These are phyloP conservation scores for Plasmopara viticola DNA, from an alignment of 352 stramenopile species.

Conservation along the genomic window DNA sequence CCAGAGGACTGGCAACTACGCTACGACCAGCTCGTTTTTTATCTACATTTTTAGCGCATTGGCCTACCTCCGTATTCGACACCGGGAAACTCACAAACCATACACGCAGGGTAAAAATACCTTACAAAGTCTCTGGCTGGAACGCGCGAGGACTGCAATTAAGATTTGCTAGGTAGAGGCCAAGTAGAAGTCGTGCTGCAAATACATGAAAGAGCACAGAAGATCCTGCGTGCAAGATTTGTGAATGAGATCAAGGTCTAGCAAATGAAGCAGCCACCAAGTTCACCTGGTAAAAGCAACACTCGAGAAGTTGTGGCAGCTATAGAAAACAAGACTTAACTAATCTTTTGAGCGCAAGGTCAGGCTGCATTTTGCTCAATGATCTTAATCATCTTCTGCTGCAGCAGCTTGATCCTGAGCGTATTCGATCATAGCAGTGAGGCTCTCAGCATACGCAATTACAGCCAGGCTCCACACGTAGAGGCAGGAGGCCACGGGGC, in stretches of 20 bases:
- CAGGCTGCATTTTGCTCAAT: neutral
- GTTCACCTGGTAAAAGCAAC: constrained; percentile 1
- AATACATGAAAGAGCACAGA: constrained; percentile 15
- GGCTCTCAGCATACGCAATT: constrained; percentile 43
- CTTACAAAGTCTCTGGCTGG: constrained; percentile 20
- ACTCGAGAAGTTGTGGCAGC: constrained; percentile 16
- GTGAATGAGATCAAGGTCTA: constrained; percentile 26
- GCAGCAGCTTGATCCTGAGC: constrained; percentile 29
- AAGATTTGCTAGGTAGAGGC: constrained; percentile 20
- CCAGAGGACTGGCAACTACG: constrained; percentile 36
- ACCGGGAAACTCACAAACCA: constrained; percentile 6
- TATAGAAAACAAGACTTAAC: neutral
- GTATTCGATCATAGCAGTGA: constrained; percentile 36
- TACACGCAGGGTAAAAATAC: constrained; percentile 9
- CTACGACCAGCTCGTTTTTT: constrained; percentile 52
- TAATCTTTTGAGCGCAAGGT: constrained; percentile 5
- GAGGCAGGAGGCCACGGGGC: constrained; percentile 38
- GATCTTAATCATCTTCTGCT: constrained; percentile 10
- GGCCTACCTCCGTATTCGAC: constrained; percentile 36
- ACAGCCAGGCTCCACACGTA: constrained; percentile 51
- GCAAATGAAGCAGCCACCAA: constrained; percentile 20
- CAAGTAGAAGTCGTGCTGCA: constrained; percentile 9
- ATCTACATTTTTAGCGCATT: constrained; percentile 70
- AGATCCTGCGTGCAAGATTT: constrained; percentile 18
- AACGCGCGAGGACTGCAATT: constrained; percentile 33